Evolutionary conservation across 2,329 filamentous ascomycete genomes (phyloP).

Genomic region (Calcarisporium arbuscula): DNA sequence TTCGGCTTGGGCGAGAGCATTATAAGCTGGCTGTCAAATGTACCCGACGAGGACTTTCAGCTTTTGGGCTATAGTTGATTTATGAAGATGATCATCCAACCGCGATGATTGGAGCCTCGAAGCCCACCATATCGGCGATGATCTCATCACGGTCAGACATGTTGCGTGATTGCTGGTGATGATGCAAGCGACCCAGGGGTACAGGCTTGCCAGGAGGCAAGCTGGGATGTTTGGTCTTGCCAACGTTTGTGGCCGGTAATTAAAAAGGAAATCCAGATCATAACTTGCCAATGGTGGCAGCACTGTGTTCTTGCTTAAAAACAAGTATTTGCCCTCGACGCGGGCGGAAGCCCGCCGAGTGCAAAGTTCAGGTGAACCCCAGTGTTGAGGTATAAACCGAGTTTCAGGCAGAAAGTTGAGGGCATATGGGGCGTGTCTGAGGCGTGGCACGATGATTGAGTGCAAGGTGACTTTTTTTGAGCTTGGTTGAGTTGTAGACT

Average conservation of each 20-base stretch:
- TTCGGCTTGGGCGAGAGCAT: conserved; percentile 41
- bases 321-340: conserved; percentile 23
- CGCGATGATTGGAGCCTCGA: conserved; percentile 68
- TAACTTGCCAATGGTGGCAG: conserved; percentile 15
- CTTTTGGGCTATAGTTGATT: conserved; percentile 54
- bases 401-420: no score
- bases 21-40: conserved; percentile 68
- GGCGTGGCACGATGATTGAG: no score
- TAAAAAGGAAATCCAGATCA: conserved; percentile 22
- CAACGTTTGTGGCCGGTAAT: conserved; percentile 13
- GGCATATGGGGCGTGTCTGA: no score
- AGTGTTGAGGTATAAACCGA: not conserved
- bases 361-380: conserved; percentile 6
- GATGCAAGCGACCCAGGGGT: not conserved
- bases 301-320: conserved; percentile 3
- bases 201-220: conserved; percentile 7
- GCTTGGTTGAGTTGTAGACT: not conserved
- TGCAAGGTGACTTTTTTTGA: not conserved
- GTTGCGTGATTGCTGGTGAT: conserved; percentile 23
- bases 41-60: conserved; percentile 62
- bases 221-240: conserved; percentile 7
- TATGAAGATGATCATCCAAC: conserved; percentile 83
- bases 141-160: conserved; percentile 64
- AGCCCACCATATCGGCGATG: conserved; percentile 54
- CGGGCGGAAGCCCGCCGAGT: conserved; percentile 31